Percentiles rank a stretch among this genome's conserved stretches.
Conservation (phyloP, 352 stramenopile species). For the Pilasporangium apinafurcum region DNA sequence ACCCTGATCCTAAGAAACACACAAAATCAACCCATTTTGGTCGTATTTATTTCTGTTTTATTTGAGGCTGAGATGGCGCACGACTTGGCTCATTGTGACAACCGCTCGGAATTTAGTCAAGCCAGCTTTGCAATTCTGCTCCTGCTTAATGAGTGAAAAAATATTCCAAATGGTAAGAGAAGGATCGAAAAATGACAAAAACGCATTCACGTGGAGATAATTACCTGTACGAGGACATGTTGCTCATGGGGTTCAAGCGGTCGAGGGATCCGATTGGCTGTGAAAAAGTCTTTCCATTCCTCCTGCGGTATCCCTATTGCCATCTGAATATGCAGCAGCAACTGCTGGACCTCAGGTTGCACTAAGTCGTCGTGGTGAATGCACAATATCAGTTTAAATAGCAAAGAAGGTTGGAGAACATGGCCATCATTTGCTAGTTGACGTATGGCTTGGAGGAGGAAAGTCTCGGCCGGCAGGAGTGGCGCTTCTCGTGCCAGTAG, state of each 20-base stretch:
- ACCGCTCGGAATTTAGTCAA: conserved; percentile 20
- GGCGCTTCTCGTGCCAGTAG: conserved; percentile 29
- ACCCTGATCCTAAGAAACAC: background rate
- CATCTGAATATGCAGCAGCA: conserved; percentile 36
- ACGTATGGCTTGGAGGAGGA: conserved; percentile 48
- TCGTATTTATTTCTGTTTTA: background rate
- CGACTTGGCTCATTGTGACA: conserved; percentile 21
- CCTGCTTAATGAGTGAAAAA: no score
- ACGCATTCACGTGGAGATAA: no score
- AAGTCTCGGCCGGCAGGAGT: conserved; percentile 40
- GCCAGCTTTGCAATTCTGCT: conserved; percentile 13
- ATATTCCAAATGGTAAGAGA: no score
- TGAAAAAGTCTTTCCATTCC: conserved; percentile 46
- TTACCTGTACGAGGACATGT: conserved; percentile 12
- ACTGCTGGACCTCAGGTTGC: conserved; percentile 35
- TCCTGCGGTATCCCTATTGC: conserved; percentile 19
- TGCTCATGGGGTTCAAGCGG: conserved; percentile 22
- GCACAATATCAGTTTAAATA: conserved; percentile 36
- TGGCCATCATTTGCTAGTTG: conserved; percentile 30
- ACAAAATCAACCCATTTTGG: background rate
- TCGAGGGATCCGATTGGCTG: conserved; percentile 17
- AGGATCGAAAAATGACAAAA: no score
- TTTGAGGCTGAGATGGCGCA: conserved; percentile 13
- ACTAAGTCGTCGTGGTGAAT: conserved; percentile 44
- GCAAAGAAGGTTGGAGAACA: conserved; percentile 25